Conservation (phyloP, 2,329 filamentous ascomycete species). For the Hypoxylon sp. region DNA sequence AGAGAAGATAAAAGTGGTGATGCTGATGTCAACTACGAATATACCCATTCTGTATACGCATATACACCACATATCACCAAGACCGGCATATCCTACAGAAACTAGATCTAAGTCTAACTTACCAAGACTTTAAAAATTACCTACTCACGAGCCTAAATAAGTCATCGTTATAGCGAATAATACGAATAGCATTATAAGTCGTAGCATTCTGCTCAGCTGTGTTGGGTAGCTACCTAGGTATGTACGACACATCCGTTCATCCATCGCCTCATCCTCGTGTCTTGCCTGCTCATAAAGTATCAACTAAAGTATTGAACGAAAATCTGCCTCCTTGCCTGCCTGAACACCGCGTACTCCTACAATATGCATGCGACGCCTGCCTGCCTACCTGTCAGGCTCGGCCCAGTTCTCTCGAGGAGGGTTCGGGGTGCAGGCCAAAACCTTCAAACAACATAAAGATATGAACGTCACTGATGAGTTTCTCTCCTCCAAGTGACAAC, state of each 20-base stretch:
- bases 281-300: background rate
- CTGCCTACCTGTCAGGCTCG: conserved; percentile 6
- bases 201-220: conserved; percentile 2
- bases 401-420: conserved; percentile 6
- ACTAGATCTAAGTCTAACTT: background rate
- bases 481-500: background rate
- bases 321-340: conserved; percentile 6
- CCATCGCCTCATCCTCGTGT: background rate
- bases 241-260: background rate
- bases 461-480: conserved; percentile 9
- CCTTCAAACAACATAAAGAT: conserved; percentile 25
- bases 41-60: conserved; percentile 13
- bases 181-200: conserved; percentile 12
- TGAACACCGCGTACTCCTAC: conserved; percentile 37
- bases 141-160: background rate
- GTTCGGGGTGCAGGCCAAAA: conserved; percentile 2
- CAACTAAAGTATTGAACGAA: background rate
- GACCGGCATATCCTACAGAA: background rate
- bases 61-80: background rate
- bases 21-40: conserved; percentile 9
- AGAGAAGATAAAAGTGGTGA: background rate
- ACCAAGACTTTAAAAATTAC: background rate
- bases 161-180: background rate
- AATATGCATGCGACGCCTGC: conserved; percentile 30
- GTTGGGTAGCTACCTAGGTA: conserved; percentile 1